Percentiles rank a stretch among this genome's conserved stretches.
Conservation (phyloP, 805 yeast species). For the Nakazawaea ambrosiae region DNA sequence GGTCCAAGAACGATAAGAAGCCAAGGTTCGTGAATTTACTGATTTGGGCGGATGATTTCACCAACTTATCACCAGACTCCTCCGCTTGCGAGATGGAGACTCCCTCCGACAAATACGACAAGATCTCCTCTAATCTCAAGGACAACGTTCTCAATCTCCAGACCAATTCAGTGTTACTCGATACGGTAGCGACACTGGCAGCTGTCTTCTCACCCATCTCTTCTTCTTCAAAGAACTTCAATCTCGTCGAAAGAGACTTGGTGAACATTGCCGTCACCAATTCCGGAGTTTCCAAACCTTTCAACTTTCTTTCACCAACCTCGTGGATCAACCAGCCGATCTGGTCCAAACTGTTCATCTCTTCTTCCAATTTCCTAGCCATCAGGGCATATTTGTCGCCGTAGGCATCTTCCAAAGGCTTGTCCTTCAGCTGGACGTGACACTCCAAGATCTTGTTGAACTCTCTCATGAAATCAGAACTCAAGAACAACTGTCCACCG, state of each 20-base stretch:
- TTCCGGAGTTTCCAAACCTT: constrained; percentile 93
- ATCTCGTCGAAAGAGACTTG: constrained; percentile 50
- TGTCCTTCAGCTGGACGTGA: constrained; percentile 32
- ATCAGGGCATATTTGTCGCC: constrained; percentile 30
- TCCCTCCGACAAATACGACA: constrained; percentile 44
- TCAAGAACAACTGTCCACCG: constrained; percentile 94
- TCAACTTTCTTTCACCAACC: constrained; percentile 82
- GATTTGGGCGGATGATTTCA: constrained; percentile 10
- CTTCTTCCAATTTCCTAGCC: constrained; percentile 57
- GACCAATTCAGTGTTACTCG: constrained; percentile 20
- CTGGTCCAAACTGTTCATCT: constrained; percentile 55
- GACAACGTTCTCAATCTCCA: constrained; percentile 44
- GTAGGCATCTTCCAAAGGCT: constrained; percentile 32
- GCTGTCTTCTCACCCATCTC: constrained; percentile 14
- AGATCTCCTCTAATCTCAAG: constrained; percentile 50
- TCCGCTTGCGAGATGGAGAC: constrained; percentile 19
- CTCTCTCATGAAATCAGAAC: constrained; percentile 75
- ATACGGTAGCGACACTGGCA: constrained; percentile 20
- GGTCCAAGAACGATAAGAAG: constrained; percentile 50
- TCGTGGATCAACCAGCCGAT: constrained; percentile 63
- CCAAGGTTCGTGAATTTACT: constrained; percentile 25
- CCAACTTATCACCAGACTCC: constrained; percentile 20
- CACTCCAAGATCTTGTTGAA: constrained; percentile 47
- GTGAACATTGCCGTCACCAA: constrained; percentile 77
- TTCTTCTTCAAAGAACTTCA: constrained; percentile 34